phyloP scores from a whole-genome alignment of 345 rosid species.

The Diplotaxis tenuifolia region DNA sequence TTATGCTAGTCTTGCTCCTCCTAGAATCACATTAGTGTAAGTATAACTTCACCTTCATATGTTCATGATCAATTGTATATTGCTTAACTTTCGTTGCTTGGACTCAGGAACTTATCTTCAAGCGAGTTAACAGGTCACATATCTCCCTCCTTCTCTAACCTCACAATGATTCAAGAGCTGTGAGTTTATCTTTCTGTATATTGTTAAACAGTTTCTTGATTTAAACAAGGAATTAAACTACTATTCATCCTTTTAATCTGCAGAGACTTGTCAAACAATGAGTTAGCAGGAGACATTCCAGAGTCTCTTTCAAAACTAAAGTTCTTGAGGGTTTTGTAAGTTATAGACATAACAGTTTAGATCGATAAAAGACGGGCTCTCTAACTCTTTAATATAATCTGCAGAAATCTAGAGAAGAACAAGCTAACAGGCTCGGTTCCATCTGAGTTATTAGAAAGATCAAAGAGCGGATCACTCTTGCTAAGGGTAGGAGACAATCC shows the following conservation, averaged over 20 bases:
- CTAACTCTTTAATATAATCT: background rate
- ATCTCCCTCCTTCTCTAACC: constrained; percentile 35
- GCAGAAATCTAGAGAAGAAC: constrained; percentile 46
- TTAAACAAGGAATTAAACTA: constrained; percentile 6
- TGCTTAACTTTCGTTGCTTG: background rate
- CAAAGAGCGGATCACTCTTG: constrained; percentile 19
- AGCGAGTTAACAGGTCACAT: constrained; percentile 40
- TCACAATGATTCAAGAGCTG: constrained; percentile 42
- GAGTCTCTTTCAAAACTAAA: constrained; percentile 40
- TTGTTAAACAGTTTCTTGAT: background rate
- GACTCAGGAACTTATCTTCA: constrained; percentile 35
- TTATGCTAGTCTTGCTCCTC: constrained; percentile 23
- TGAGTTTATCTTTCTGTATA: constrained; percentile 28
- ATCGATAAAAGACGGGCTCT: background rate
- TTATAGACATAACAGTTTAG: background rate
- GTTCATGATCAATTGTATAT: background rate
- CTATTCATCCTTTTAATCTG: background rate
- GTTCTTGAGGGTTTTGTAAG: constrained; percentile 53
- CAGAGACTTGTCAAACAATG: constrained; percentile 62
- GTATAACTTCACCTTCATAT: background rate
- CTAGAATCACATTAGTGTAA: constrained; percentile 49
- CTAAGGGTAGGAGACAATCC: constrained; percentile 32
- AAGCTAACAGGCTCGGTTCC: constrained; percentile 47
- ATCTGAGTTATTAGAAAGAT: constrained; percentile 33
- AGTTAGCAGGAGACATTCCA: constrained; percentile 47